Conservation (phyloP, 257 asterid genomes). For the Primulina huaijiensis region DNA sequence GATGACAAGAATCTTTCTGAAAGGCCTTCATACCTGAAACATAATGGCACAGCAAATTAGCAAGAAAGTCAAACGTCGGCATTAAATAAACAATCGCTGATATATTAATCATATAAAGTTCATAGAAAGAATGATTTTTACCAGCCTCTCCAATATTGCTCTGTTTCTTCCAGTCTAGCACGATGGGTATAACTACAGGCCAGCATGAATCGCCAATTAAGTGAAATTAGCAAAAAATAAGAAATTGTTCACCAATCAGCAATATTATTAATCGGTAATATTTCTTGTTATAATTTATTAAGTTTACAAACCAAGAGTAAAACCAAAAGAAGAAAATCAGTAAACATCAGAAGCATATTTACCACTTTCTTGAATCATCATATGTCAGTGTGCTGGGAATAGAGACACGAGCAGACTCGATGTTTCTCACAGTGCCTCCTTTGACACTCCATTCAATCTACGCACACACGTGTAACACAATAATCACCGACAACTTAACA, state of each 20-base stretch:
- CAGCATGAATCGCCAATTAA: slow-evolving; percentile 21
- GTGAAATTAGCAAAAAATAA: neutral
- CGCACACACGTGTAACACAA: slow-evolving; percentile 17
- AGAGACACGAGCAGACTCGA: slow-evolving; percentile 87
- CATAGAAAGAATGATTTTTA: slow-evolving; percentile 30
- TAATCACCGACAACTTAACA: slow-evolving; percentile 10
- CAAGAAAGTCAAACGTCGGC: neutral
- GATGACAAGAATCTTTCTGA: slow-evolving; percentile 77
- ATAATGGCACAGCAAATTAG: slow-evolving; percentile 9
- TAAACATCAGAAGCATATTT: slow-evolving; percentile 27
- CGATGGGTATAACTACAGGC: slow-evolving; percentile 77
- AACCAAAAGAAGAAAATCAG: neutral
- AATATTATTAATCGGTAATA: neutral
- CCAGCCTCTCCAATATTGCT: slow-evolving; percentile 97
- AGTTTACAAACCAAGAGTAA: slow-evolving; percentile 17
- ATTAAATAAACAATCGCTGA: neutral
- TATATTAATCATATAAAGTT: neutral
- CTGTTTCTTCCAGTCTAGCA: slow-evolving; percentile 85
- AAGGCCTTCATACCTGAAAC: slow-evolving; percentile 97
- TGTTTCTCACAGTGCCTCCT: slow-evolving; percentile 84
- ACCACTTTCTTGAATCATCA: slow-evolving; percentile 86
- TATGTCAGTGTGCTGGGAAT: slow-evolving; percentile 79
- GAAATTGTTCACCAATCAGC: neutral
- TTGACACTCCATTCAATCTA: slow-evolving; percentile 97
- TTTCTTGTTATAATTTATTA: slow-evolving; percentile 19